Percentiles rank a stretch among this genome's conserved stretches.
These are phyloP conservation scores for Trematosphaeria pertusa DNA, from an alignment of 2,329 filamentous ascomycete species.

Conservation along the genomic window DNA sequence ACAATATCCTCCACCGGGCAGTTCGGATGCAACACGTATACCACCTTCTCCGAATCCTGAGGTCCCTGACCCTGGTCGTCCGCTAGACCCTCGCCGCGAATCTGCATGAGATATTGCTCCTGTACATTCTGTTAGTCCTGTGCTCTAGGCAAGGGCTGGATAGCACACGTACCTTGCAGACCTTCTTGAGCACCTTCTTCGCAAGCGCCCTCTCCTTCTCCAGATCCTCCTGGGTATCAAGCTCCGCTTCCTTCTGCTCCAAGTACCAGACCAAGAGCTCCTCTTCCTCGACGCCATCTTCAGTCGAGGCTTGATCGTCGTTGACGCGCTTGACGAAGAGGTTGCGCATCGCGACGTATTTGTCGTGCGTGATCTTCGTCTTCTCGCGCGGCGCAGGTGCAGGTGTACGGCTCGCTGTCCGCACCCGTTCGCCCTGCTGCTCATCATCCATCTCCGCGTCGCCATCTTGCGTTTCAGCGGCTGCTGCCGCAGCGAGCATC, in stretches of 20 bases:
- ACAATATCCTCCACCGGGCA: slow-evolving; percentile 74
- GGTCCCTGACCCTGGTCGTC: slow-evolving; percentile 71
- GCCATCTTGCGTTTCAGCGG: slow-evolving; percentile 56
- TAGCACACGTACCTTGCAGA: slow-evolving; percentile 92
- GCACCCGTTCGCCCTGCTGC: slow-evolving; percentile 43
- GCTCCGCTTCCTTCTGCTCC: slow-evolving; percentile 84
- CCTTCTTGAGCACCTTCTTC: slow-evolving; percentile 88
- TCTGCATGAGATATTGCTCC: slow-evolving; percentile 67
- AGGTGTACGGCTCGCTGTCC: slow-evolving; percentile 49
- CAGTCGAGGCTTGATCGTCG: slow-evolving; percentile 76
- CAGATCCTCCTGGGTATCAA: slow-evolving; percentile 82
- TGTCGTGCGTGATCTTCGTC: slow-evolving; percentile 93
- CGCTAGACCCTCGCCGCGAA: slow-evolving; percentile 86
- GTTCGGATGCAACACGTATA: slow-evolving; percentile 95
- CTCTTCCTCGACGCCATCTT: slow-evolving; percentile 85
- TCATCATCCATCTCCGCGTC: slow-evolving; percentile 40
- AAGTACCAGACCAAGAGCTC: slow-evolving; percentile 88
- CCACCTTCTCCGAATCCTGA: slow-evolving; percentile 59
- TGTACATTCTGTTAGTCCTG: slow-evolving; percentile 36
- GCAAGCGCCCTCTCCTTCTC: slow-evolving; percentile 75
- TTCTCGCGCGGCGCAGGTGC: slow-evolving; percentile 60
- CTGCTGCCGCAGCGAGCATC: slow-evolving; percentile 59
- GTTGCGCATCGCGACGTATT: slow-evolving; percentile 91
- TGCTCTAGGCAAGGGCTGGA: slow-evolving; percentile 3
- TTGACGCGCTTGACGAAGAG: slow-evolving; percentile 81